phyloP scores from a whole-genome alignment of 108 stramenopile species.

The Conticribra guillardii region DNA sequence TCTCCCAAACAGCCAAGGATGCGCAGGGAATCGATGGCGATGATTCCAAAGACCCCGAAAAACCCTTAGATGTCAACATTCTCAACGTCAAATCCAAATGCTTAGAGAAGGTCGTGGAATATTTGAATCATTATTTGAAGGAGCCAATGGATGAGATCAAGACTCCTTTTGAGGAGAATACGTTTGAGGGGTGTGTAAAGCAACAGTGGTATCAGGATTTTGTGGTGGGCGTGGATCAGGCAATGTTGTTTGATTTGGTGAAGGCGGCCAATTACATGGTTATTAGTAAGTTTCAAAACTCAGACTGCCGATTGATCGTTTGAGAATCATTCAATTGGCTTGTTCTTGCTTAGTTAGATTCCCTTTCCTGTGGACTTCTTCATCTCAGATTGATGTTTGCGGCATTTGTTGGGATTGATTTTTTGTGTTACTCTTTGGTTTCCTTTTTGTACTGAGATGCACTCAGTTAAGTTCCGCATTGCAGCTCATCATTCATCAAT shows the following conservation, averaged over 20 bases:
- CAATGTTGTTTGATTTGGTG: constrained; percentile 77
- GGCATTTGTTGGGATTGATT: no score
- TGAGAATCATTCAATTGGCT: no score
- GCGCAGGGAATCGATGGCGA: constrained; percentile 38
- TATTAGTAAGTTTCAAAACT: constrained; percentile 60
- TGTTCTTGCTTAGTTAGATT: no score
- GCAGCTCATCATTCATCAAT: no score
- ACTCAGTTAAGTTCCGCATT: no score
- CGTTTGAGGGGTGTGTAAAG: constrained; percentile 74
- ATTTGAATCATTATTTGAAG: constrained; percentile 68
- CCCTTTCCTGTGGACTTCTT: no score
- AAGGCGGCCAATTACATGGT: constrained; percentile 87
- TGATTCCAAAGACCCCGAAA: constrained; percentile 16
- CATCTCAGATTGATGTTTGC: no score
- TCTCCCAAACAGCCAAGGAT: constrained; percentile 43
- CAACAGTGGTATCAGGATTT: constrained; percentile 80
- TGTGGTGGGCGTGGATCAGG: constrained; percentile 59
- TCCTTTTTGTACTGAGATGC: no score
- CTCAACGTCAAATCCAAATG: constrained; percentile 51
- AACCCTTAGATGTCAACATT: constrained; percentile 55
- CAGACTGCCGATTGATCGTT: no score
- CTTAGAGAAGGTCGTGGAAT: constrained; percentile 76
- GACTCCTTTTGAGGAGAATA: constrained; percentile 67
- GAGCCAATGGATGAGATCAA: constrained; percentile 76
- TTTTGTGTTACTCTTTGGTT: no score